A percentile compares a stretch with the other conserved stretches of the same genome.
These are phyloP conservation scores for Yamadazyma philogaea DNA, from an alignment of 805 yeast species.

Conservation along the genomic window DNA sequence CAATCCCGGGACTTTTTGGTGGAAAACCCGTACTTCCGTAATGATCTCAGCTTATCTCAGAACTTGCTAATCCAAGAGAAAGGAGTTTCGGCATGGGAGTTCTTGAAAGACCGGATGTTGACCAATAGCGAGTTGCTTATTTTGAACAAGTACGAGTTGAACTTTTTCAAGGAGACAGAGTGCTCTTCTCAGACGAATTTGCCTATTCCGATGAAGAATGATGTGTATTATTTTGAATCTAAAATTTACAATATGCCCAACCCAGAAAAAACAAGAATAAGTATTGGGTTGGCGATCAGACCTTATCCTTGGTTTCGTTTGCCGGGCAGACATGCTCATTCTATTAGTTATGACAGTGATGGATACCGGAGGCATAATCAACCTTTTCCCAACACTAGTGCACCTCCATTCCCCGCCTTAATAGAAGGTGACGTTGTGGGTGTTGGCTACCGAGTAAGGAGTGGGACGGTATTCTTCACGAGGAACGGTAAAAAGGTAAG, in stretches of 20 bases:
- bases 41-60: slow-evolving; percentile 55
- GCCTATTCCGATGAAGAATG: slow-evolving; percentile 79
- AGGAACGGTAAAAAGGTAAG: slow-evolving; percentile 87
- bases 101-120: slow-evolving; percentile 54
- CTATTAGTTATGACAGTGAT: slow-evolving; percentile 82
- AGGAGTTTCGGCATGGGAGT: slow-evolving; percentile 89
- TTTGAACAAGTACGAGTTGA: slow-evolving; percentile 60
- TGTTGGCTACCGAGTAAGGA: slow-evolving; percentile 76
- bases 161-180: slow-evolving; percentile 56
- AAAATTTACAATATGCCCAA: slow-evolving; percentile 72
- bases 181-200: slow-evolving; percentile 74
- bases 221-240: slow-evolving; percentile 84
- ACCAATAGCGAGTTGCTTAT: slow-evolving; percentile 58
- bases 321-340: slow-evolving; percentile 87
- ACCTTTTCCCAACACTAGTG: slow-evolving; percentile 56
- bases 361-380: slow-evolving; percentile 80
- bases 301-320: slow-evolving; percentile 93
- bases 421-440: slow-evolving; percentile 91
- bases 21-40: slow-evolving; percentile 34
- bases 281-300: slow-evolving; percentile 77
- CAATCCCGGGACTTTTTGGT: slow-evolving; percentile 53
- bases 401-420: slow-evolving; percentile 52
- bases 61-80: slow-evolving; percentile 73
- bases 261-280: slow-evolving; percentile 52
- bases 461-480: slow-evolving; percentile 89